Evolutionary conservation across 108 stramenopile species (phyloP).

Genomic region (Epithemia pelagica): DNA sequence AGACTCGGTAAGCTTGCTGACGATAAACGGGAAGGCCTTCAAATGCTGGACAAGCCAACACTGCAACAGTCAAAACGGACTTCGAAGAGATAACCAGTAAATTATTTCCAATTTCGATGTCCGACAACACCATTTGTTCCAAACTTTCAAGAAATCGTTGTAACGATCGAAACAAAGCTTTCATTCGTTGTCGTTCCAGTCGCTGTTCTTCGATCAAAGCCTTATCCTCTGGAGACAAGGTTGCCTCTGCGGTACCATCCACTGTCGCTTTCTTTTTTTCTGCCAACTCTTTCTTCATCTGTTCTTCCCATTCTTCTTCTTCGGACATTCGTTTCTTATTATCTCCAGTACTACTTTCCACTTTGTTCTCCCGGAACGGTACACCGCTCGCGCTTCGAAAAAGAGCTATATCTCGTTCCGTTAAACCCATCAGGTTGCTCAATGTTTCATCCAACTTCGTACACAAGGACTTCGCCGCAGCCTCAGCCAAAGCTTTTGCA

Average conservation of each 20-base stretch:
- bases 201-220: conserved; percentile 57
- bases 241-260: conserved; percentile 1
- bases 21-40: conserved; percentile 22
- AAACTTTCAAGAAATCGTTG: conserved; percentile 44
- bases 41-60: conserved; percentile 43
- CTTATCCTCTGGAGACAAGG: not conserved
- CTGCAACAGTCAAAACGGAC: conserved; percentile 36
- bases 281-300: conserved; percentile 77
- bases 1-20: conserved; percentile 36
- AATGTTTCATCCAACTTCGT: conserved; percentile 21
- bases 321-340: conserved; percentile 41
- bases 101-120: conserved; percentile 83
- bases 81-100: conserved; percentile 45
- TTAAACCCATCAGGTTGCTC: conserved; percentile 12
- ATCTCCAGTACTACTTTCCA: conserved; percentile 6
- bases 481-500: not conserved
- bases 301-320: conserved; percentile 86
- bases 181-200: conserved; percentile 34
- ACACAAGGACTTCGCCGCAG: conserved; percentile 16
- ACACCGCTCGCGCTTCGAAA: conserved; percentile 8
- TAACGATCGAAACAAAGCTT: conserved; percentile 28
- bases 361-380: conserved; percentile 1
- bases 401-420: conserved; percentile 21
- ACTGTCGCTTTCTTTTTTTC: conserved; percentile 43
- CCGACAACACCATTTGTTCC: conserved; percentile 47